Percentiles rank a stretch among this genome's conserved stretches.
Evolutionary conservation across 805 yeast species (phyloP).

Genomic region (Schizosaccharomyces octosporus): DNA sequence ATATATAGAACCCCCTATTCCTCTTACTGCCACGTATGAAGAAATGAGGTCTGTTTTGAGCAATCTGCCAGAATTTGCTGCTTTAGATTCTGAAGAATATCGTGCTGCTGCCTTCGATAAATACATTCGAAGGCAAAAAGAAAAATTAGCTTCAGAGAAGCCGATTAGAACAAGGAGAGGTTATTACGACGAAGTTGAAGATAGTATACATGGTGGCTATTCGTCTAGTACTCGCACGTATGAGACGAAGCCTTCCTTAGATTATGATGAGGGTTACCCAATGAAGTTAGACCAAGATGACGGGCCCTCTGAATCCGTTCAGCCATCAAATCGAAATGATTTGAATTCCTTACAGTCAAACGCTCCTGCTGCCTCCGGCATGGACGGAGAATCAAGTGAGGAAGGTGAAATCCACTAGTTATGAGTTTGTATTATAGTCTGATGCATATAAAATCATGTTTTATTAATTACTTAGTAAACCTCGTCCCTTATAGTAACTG

Average conservation of each 20-base stretch:
- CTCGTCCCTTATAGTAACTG: too few species aligned
- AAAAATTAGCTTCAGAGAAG: constrained; percentile 6
- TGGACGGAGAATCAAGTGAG: constrained; percentile 2
- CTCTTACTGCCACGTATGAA: constrained; percentile 17
- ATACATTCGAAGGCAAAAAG: constrained; percentile 13
- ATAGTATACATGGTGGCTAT: not conserved
- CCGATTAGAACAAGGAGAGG: constrained; percentile 3
- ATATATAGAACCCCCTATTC: constrained; percentile 13
- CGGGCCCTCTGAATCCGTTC: not conserved
- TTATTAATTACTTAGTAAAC: too few species aligned
- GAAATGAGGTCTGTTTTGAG: constrained; percentile 13
- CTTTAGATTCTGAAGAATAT: constrained; percentile 14
- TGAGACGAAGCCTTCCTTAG: not conserved
- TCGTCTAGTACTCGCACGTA: not conserved
- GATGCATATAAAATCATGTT: too few species aligned
- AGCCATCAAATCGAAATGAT: not conserved
- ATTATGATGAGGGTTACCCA: not conserved
- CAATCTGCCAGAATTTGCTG: constrained; percentile 15
- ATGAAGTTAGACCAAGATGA: not conserved
- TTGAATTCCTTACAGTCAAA: not conserved
- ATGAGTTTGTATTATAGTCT: too few species aligned
- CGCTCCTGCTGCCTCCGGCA: not conserved
- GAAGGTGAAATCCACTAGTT: constrained; percentile 3
- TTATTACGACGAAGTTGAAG: constrained; percentile 2
- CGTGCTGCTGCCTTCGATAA: constrained; percentile 15